phyloP scores from a whole-genome alignment of 2,329 filamentous ascomycete genomes.

The Clonostachys chloroleuca region DNA sequence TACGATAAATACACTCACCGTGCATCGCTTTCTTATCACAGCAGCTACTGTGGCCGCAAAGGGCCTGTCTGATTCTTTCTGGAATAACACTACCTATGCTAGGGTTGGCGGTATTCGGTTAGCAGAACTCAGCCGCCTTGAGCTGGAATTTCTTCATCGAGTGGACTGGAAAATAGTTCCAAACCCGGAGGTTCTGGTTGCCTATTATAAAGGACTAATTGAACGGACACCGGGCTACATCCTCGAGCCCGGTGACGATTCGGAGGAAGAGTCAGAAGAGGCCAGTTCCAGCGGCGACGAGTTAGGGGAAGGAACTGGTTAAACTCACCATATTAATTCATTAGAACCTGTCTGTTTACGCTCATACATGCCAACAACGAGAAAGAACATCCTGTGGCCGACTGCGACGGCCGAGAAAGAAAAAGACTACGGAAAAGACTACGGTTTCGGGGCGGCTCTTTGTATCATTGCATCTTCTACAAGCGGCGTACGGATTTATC shows the following conservation, averaged over 20 bases:
- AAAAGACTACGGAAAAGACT: too few species aligned
- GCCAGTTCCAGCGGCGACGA: constrained; percentile 10
- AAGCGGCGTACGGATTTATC: too few species aligned
- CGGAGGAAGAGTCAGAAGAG: constrained; percentile 21
- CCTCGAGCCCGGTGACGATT: constrained; percentile 33
- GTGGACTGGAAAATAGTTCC: constrained; percentile 98
- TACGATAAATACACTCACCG: constrained; percentile 92
- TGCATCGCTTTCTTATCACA: constrained; percentile 95
- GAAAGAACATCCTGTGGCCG: too few species aligned
- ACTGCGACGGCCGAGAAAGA: too few species aligned
- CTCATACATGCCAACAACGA: too few species aligned
- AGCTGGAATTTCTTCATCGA: constrained; percentile 87
- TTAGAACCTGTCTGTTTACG: too few species aligned
- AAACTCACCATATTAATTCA: too few species aligned
- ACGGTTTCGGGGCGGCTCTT: too few species aligned
- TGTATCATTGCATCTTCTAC: too few species aligned
- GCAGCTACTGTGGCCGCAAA: constrained; percentile 95
- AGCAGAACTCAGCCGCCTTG: constrained; percentile 82
- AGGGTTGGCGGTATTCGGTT: constrained; percentile 89
- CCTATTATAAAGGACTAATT: constrained; percentile 88
- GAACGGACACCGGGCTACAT: constrained; percentile 56
- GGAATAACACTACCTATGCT: constrained; percentile 97
- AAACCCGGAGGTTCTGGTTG: constrained; percentile 85
- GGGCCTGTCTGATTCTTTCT: constrained; percentile 92
- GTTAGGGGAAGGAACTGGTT: constrained; percentile 4